These are phyloP conservation scores for Melampsora americana DNA, from an alignment of 1,284 basidiomycete species.

Conservation along the genomic window DNA sequence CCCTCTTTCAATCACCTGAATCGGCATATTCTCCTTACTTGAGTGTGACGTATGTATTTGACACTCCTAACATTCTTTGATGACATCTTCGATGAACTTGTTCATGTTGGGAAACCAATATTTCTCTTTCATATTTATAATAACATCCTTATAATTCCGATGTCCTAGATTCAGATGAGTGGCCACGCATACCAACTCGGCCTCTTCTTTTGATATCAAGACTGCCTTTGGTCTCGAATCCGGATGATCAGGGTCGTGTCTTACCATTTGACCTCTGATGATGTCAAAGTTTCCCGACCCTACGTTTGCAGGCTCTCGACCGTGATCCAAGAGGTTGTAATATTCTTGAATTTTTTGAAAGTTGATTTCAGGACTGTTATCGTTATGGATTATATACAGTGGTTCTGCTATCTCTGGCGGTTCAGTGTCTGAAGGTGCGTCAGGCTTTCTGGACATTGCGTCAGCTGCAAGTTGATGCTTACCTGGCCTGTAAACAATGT, in stretches of 20 bases:
- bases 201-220: too few relatives aligned
- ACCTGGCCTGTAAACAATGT: constrained; percentile 18
- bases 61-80: not conserved
- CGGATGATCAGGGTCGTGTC: too few relatives aligned
- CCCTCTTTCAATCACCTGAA: not conserved
- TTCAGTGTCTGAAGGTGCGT: not conserved
- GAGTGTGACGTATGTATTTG: not conserved
- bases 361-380: too few relatives aligned
- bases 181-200: not conserved
- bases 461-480: constrained; percentile 19
- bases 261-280: too few relatives aligned
- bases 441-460: constrained; percentile 9
- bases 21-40: not conserved
- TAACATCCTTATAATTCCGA: not conserved
- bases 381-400: not conserved
- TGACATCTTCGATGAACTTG: not conserved
- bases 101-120: not conserved
- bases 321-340: too few relatives aligned
- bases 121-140: not conserved
- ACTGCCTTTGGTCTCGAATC: too few relatives aligned
- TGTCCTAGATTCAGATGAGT: not conserved
- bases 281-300: too few relatives aligned
- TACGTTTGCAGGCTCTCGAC: too few relatives aligned
- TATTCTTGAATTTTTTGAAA: too few relatives aligned
- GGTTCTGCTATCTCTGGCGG: constrained; percentile 2